Evolutionary conservation across 129 eudicot species (phyloP), one percentile per base, ranked within the genome.

Genomic region (Calendula officinalis): DNA sequence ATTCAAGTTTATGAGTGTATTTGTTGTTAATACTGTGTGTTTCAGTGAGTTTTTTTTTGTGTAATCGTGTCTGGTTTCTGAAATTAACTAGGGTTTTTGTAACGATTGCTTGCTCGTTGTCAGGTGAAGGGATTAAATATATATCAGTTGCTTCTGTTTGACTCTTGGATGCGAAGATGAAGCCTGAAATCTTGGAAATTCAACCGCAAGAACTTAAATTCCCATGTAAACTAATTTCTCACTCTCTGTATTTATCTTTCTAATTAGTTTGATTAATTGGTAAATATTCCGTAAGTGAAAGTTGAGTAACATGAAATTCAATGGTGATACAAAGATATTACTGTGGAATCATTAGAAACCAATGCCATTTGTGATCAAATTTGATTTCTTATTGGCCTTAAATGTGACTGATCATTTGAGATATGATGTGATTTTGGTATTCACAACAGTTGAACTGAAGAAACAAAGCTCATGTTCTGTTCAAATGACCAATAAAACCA

Each of bases 401-500:
- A 58, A 35, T 14, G 11, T 69, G 47, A 6, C 35, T 13, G 30
- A 27, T 69, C 35, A 13, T 7, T 57, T 69, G 66, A 33, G 38
- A 15, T 38, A 48, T 58, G 56, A 30, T 39, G 58, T n/a, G 42
- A 14, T 8, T 8, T 59, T 56, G 64, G 43, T 69, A 34, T 60
- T 77, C 35, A 40, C 70, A 52, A 50, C 75, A 86, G 95, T 86
- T 75, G 89, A 86, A 70, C 67, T 80, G 69, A 83, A 80, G 82
- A 86, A 86, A 73, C 89, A 86, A 68, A 73, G 84, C 78, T 67
- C 82, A 48, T 83, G 87, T 61, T 67, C 82, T 57, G 67, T 86
- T 60, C 82, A 73, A 13, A 66, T 86, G 67, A 38, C 64, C 72
- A 86, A 86, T 68, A 86, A 75, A 77, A 70, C 89, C 41, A 47